Base-by-base conservation (phyloP, 129 eudicot species). In the Ambrosia artemisiifolia region DNA sequence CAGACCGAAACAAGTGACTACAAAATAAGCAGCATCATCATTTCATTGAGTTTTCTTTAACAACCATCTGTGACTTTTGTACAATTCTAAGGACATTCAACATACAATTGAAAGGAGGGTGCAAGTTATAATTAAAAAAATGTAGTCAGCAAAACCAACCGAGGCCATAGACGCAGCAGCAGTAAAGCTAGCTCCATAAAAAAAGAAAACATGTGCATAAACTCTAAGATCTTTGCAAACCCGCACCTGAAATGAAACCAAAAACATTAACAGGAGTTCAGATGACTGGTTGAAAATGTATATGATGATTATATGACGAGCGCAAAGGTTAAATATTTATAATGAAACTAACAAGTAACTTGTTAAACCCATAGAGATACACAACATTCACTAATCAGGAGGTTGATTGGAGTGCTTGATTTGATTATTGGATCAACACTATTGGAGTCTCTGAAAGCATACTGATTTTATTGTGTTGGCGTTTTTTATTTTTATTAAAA, bases 91-190 rank as follows among this genome's bases (percentile, higher is more conserved):
- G 42, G 16, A 71, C 53, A 77, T 18, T 19, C 68, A 24, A 6
- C 76, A 78, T 78, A 70, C 67, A 70, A 38, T 57, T 75, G 7
- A 33, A 47, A n/a, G 24, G 19, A 6, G 18, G 65, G 57, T 53
- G 44, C 60, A 66, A 40, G 42, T 24, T 63, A 70, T 64, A 62
- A 78, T 34, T 17, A 63, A 43, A 7, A 50, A 34, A 77, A 77
- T 50, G 40, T 38, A 49, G 4, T 8, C 57, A 30, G 44, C 33
- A 77, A 69, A 69, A n/a, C 47, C 40, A 9, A 5, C 56, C 60
- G 16, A 7, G 30, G 20, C 30, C 36, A 77, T 49, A 38, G 34
- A 42, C 62, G 44, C 42, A 69, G 34, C 51, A 69, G 55, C 42
- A 69, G 65, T 46, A 43, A 2, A 3, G 35, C 54, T 46, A 50